Percentiles rank a stretch among this genome's conserved stretches.
phyloP scores from a whole-genome alignment of 2,329 filamentous ascomycete genomes.

The Fusarium sp. region DNA sequence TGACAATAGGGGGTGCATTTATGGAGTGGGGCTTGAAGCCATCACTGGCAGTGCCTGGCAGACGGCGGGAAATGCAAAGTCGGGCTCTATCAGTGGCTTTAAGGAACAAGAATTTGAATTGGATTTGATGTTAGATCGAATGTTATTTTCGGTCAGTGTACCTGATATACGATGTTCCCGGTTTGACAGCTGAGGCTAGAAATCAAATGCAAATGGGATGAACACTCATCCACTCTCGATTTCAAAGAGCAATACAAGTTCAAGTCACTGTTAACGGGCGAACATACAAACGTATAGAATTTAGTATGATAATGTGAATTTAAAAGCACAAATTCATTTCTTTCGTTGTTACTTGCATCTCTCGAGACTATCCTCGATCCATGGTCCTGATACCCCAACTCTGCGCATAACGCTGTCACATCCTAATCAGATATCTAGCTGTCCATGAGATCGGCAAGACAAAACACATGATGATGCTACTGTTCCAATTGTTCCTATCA shows the following conservation, averaged over 20 bases:
- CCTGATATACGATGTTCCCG: neutral
- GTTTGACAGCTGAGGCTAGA: neutral
- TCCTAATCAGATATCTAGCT: slow-evolving; percentile 28
- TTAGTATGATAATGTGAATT: neutral
- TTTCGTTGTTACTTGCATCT: neutral
- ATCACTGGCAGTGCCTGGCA: neutral
- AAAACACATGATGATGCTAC: neutral
- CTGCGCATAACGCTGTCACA: slow-evolving; percentile 7
- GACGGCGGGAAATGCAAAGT: neutral
- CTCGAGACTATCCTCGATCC: neutral
- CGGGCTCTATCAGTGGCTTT: neutral
- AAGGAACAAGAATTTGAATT: too few species aligned
- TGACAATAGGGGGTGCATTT: slow-evolving; percentile 6
- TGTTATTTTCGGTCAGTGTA: neutral
- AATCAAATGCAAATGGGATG: neutral
- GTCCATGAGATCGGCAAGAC: slow-evolving; percentile 8
- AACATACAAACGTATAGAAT: neutral
- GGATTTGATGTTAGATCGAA: too few species aligned
- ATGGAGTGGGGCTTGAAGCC: neutral
- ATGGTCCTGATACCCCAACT: slow-evolving; percentile 22
- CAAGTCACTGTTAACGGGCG: too few species aligned
- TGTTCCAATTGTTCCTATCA: neutral
- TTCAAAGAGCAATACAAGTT: neutral
- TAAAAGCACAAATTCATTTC: neutral
- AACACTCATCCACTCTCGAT: neutral